Conservation (phyloP, 2,329 filamentous ascomycete species). For the Leptographium procerum region DNA sequence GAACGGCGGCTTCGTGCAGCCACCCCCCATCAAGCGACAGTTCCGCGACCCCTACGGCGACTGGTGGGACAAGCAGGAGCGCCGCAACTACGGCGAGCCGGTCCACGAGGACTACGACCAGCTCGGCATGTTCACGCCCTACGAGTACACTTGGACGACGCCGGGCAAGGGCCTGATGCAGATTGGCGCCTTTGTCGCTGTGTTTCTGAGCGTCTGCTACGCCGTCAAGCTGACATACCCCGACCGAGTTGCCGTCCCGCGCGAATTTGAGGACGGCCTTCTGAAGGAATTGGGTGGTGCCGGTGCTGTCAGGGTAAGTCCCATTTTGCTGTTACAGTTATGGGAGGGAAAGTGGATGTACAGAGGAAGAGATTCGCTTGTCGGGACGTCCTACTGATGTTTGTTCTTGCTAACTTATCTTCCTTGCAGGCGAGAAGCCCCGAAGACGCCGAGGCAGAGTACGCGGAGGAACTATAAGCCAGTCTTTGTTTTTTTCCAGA, state of each 20-base stretch:
- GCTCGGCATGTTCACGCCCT: slow-evolving; percentile 76
- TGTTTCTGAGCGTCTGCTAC: slow-evolving; percentile 54
- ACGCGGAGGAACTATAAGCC: background rate
- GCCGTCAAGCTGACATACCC: slow-evolving; percentile 60
- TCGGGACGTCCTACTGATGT: background rate
- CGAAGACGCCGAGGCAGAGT: slow-evolving; percentile 1
- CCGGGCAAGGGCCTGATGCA: slow-evolving; percentile 59
- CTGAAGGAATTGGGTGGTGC: slow-evolving; percentile 64
- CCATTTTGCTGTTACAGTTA: background rate
- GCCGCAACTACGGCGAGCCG: slow-evolving; percentile 92
- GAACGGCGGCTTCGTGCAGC: slow-evolving; percentile 80
- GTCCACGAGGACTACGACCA: slow-evolving; percentile 95
- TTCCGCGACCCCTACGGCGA: slow-evolving; percentile 85
- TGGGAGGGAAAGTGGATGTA: background rate
- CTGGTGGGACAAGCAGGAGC: slow-evolving; percentile 98
- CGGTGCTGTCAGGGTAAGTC: slow-evolving; percentile 48
- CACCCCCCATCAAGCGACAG: slow-evolving; percentile 70
- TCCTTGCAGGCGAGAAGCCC: background rate
- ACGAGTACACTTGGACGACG: slow-evolving; percentile 76
- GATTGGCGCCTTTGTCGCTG: slow-evolving; percentile 54
- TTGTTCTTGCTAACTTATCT: background rate
- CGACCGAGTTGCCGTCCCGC: slow-evolving; percentile 57
- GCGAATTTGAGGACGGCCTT: slow-evolving; percentile 61
- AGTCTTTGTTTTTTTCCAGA: background rate
- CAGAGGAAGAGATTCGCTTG: background rate